Conservation (phyloP, 1,284 basidiomycete genomes). For the Rhodotorula sp. region DNA sequence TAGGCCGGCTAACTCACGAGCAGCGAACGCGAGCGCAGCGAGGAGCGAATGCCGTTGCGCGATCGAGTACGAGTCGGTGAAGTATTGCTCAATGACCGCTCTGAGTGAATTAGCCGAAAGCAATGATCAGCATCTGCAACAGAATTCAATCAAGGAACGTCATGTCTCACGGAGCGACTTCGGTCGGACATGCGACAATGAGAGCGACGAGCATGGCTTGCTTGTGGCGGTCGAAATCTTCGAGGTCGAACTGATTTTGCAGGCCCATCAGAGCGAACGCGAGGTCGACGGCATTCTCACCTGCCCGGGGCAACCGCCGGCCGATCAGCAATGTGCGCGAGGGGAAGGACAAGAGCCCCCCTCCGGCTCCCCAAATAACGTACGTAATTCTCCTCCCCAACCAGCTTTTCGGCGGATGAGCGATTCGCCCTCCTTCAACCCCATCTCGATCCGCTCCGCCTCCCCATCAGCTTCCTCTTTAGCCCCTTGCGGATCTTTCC, state of each 20-base stretch:
- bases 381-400: slow-evolving; percentile 82
- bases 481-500: slow-evolving; percentile 49
- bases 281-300: slow-evolving; percentile 83
- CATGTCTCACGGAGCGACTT: slow-evolving; percentile 69
- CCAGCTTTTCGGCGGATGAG: slow-evolving; percentile 73
- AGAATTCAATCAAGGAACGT: too few relatives aligned
- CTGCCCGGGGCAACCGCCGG: slow-evolving; percentile 50
- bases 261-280: slow-evolving; percentile 69
- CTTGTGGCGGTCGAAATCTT: slow-evolving; percentile 71
- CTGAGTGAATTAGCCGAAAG: slow-evolving; percentile 52
- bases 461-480: slow-evolving; percentile 63
- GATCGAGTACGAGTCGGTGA: slow-evolving; percentile 83
- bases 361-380: slow-evolving; percentile 16
- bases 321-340: neutral
- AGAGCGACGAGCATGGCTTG: slow-evolving; percentile 75
- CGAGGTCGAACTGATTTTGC: slow-evolving; percentile 78
- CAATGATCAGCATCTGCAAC: neutral
- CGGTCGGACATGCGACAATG: slow-evolving; percentile 70
- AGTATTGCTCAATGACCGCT: slow-evolving; percentile 84
- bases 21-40: slow-evolving; percentile 78
- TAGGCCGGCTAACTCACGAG: slow-evolving; percentile 75
- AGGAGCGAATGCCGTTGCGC: slow-evolving; percentile 80
- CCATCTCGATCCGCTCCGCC: slow-evolving; percentile 73
- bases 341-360: neutral
- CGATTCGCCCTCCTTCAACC: slow-evolving; percentile 70